Conservation (phyloP, 2,329 filamentous ascomycete species). For the Neospermospora avenae region DNA sequence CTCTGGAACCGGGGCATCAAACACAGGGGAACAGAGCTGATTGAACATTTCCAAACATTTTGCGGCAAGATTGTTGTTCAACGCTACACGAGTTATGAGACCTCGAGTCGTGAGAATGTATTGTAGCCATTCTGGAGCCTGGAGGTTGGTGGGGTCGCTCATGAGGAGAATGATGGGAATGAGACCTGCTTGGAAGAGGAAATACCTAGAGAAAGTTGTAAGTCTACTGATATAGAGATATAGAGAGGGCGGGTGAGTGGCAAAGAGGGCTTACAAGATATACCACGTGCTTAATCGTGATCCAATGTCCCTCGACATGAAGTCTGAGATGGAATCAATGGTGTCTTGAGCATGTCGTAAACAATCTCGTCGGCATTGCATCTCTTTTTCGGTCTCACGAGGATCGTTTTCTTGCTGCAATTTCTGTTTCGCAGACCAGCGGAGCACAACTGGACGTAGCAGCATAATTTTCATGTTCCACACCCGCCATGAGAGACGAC, state of each 20-base stretch:
- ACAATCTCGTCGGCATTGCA: slow-evolving; percentile 39
- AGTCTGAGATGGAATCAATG: slow-evolving; percentile 41
- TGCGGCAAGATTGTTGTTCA: slow-evolving; percentile 39
- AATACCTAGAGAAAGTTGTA: slow-evolving; percentile 32
- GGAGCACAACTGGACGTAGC: slow-evolving; percentile 41
- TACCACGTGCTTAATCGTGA: slow-evolving; percentile 43
- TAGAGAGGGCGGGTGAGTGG: neutral
- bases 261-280: slow-evolving; percentile 36
- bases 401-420: too few relatives aligned
- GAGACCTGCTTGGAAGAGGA: slow-evolving; percentile 44
- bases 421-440: slow-evolving; percentile 34
- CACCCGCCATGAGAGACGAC: slow-evolving; percentile 40
- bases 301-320: slow-evolving; percentile 39
- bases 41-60: slow-evolving; percentile 41
- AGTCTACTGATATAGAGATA: neutral
- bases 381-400: too few relatives aligned
- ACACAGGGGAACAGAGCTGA: slow-evolving; percentile 35
- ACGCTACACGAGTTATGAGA: slow-evolving; percentile 38
- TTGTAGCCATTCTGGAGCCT: slow-evolving; percentile 20
- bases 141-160: slow-evolving; percentile 36
- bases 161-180: slow-evolving; percentile 43
- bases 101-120: slow-evolving; percentile 39
- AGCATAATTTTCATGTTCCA: slow-evolving; percentile 43
- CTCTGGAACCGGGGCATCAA: slow-evolving; percentile 26
- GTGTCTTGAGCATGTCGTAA: slow-evolving; percentile 40